Percentiles rank a stretch among this genome's conserved stretches.
These are phyloP conservation scores for Scenedesmus sp. DNA, from an alignment of 163 green algal genomes.

Conservation along the genomic window DNA sequence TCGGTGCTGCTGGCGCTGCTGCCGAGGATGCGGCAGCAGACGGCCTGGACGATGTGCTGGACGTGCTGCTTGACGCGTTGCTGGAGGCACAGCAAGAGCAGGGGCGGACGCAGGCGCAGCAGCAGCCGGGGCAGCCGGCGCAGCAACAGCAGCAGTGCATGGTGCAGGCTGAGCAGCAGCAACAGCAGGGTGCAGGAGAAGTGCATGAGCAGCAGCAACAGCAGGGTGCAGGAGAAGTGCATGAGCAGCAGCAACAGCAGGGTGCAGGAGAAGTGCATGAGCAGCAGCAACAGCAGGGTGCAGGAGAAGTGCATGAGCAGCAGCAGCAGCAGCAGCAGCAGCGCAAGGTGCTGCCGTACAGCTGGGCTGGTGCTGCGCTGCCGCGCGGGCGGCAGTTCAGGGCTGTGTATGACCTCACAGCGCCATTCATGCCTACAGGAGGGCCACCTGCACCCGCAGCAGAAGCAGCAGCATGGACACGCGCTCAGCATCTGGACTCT, in stretches of 20 bases:
- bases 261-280: not conserved
- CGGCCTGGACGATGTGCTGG: not conserved
- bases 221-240: not conserved
- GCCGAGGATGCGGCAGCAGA: not conserved
- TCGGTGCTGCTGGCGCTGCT: not conserved
- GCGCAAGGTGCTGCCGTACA: not conserved
- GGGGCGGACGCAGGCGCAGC: not conserved
- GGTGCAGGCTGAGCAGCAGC: not conserved
- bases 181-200: not conserved
- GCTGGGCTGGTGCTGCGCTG: not conserved
- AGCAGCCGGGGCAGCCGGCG: too few relatives aligned
- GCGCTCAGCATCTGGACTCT: not conserved
- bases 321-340: constrained; percentile 18
- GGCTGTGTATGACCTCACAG: constrained; percentile 20
- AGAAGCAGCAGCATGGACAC: constrained; percentile 1
- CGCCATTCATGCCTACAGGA: not conserved
- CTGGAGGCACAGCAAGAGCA: constrained; percentile 26
- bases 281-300: not conserved
- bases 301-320: not conserved
- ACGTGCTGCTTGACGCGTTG: constrained; percentile 36
- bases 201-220: not conserved
- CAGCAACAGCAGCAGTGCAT: not conserved
- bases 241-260: not conserved
- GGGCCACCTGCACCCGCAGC: not conserved
- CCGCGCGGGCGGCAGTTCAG: not conserved